phyloP scores from a whole-genome alignment of 371 early-diverging fungal species.

The Gilbertella persicaria region DNA sequence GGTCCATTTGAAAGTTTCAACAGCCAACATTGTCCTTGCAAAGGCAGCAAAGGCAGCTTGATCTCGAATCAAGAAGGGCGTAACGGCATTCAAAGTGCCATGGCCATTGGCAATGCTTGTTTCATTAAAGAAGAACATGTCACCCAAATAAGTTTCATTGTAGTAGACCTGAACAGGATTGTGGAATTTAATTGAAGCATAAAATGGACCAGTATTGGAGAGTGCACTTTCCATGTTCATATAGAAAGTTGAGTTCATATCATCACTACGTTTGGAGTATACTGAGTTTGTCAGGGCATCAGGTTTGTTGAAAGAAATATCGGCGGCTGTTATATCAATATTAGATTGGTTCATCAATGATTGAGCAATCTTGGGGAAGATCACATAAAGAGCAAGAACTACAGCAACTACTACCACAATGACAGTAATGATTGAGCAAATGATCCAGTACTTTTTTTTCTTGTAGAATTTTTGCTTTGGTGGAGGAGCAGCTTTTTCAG shows the following conservation, averaged over 20 bases:
- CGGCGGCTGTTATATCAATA: slow-evolving; percentile 49
- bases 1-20: slow-evolving; percentile 55
- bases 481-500: slow-evolving; percentile 46
- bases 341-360: slow-evolving; percentile 52
- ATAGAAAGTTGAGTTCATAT: slow-evolving; percentile 41
- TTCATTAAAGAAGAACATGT: slow-evolving; percentile 48
- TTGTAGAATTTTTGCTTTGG: slow-evolving; percentile 52
- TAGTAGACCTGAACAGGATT: slow-evolving; percentile 45
- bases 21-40: slow-evolving; percentile 55
- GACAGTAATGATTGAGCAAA: slow-evolving; percentile 50
- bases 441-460: slow-evolving; percentile 59
- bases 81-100: slow-evolving; percentile 43
- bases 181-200: slow-evolving; percentile 49
- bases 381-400: slow-evolving; percentile 52
- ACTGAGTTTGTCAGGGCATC: slow-evolving; percentile 11
- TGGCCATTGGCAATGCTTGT: slow-evolving; percentile 52
- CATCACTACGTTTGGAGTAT: slow-evolving; percentile 33
- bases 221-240: slow-evolving; percentile 55
- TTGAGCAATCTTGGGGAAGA: slow-evolving; percentile 65
- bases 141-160: slow-evolving; percentile 52
- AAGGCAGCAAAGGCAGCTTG: slow-evolving; percentile 50
- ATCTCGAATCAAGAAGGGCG: slow-evolving; percentile 52
- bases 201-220: slow-evolving; percentile 61
- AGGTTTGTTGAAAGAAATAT: slow-evolving; percentile 51
- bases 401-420: slow-evolving; percentile 55